These are phyloP conservation scores for Xylariaceae sp. DNA, from an alignment of 2,329 filamentous ascomycete species.

Conservation along the genomic window DNA sequence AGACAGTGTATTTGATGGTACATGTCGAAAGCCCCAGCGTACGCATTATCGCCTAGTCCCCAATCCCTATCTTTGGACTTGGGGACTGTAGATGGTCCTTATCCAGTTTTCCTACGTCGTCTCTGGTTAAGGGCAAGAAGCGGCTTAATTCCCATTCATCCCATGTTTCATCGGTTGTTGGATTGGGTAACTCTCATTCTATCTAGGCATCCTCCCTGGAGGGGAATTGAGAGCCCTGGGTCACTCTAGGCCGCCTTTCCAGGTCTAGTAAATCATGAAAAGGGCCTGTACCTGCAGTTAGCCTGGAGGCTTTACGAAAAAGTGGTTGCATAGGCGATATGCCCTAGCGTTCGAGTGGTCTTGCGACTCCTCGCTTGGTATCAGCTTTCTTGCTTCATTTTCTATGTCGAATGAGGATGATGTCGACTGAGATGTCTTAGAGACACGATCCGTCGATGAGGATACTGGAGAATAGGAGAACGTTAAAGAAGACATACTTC, in stretches of 20 bases:
- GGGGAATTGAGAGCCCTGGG: constrained; percentile 35
- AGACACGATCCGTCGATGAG: not conserved
- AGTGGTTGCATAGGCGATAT: no score
- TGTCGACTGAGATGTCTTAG: not conserved
- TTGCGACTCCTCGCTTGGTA: constrained; percentile 7
- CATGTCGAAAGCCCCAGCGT: constrained; percentile 37
- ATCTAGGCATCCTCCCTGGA: constrained; percentile 25
- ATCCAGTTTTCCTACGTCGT: constrained; percentile 34
- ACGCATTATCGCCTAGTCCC: constrained; percentile 38
- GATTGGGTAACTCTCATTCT: constrained; percentile 36
- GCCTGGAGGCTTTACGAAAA: not conserved
- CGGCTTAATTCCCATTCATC: constrained; percentile 36
- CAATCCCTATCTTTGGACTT: constrained; percentile 36
- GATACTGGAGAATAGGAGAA: not conserved
- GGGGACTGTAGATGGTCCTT: constrained; percentile 33
- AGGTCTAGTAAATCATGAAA: constrained; percentile 28
- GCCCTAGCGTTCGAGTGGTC: not conserved
- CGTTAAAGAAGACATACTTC: constrained; percentile 1
- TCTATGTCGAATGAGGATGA: constrained; percentile 1
- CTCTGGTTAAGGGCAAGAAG: constrained; percentile 32
- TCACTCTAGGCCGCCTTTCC: constrained; percentile 14
- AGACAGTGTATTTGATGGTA: constrained; percentile 41
- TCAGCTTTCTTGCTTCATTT: constrained; percentile 7
- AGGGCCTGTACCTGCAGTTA: constrained; percentile 18
- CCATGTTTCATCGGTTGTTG: constrained; percentile 34